Evolutionary conservation across 2,329 filamentous ascomycete genomes (phyloP).

Genomic region (Xylariaceae sp.): DNA sequence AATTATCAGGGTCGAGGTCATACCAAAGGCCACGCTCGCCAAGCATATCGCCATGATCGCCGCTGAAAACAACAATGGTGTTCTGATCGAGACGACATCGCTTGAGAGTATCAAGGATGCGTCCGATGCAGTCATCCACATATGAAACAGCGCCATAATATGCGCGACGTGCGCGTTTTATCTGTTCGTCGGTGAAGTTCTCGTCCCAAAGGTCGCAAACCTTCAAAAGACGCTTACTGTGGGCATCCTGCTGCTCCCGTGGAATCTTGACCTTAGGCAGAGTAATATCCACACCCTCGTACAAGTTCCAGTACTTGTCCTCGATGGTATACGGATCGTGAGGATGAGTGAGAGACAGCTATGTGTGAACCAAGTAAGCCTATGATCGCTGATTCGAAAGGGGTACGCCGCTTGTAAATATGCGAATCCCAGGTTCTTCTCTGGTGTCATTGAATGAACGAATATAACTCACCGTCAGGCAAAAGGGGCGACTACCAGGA

Average conservation of each 20-base stretch:
- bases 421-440: not conserved
- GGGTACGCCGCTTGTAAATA: not conserved
- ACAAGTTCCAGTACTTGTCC: conserved; percentile 87
- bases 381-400: not conserved
- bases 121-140: conserved; percentile 87
- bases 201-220: conserved; percentile 83
- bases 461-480: conserved; percentile 58
- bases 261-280: conserved; percentile 73
- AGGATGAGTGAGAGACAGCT: conserved; percentile 85
- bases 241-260: conserved; percentile 76
- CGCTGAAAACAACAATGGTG: conserved; percentile 87
- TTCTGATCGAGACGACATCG: conserved; percentile 75
- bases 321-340: conserved; percentile 95
- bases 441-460: not conserved
- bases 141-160: conserved; percentile 94
- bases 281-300: conserved; percentile 82
- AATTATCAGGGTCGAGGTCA: not conserved
- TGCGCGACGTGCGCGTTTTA: conserved; percentile 76
- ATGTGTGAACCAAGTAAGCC: conserved; percentile 4
- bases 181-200: conserved; percentile 77
- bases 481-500: conserved; percentile 69
- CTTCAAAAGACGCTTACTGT: conserved; percentile 80
- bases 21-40: conserved; percentile 82
- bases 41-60: conserved; percentile 94
- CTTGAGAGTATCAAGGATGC: conserved; percentile 70